Evolutionary conservation across 164 flowering plant species (phyloP), one percentile per base, ranked within the genome.

Genomic region (Magnolia changhungtana): DNA sequence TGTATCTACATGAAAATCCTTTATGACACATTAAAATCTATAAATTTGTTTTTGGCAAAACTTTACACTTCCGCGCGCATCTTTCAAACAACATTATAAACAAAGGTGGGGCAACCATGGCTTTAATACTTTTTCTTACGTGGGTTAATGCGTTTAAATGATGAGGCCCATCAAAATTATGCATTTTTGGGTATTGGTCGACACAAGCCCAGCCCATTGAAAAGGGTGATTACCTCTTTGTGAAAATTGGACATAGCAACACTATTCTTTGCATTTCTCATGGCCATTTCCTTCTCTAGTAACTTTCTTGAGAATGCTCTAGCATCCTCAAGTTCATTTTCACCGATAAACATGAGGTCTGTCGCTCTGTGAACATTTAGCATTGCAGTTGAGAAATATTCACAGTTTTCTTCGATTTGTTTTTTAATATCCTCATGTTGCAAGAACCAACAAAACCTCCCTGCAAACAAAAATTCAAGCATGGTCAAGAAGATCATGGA

Each of bases 291-390:
- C 50, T 69, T 82, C 67, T 80, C 81, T 1, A 80, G 67, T 50
- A 80, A n/a, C 50, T 76, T 82, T 63, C 49, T 69, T 19, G 85
- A 70, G 70, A 78, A 80, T 24, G 64, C 66, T 69, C 83, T 83
- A 19, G 88, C 87, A 37, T 83, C 84, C 64, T 80, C 77, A 10
- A 84, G 80, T 63, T 81, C 83, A 31, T 63, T 7, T 73, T 87
- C 88, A 50, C 78, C 83, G 2, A 71, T 50, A 73, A 85, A 87
- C 77, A 72, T 82, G 0, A 85, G 72, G 50, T 87, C 84, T 3
- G 90, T 67, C 0, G 87, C 89, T 73, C 77, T 80, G 37, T 86
- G 74, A 45, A 86, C 84, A 68, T 73, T 80, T 19, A 80, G 76
- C 83, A 84, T 74, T 13, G 66, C 72, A 27, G 74, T 74, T 9